Percentiles rank a stretch among this genome's conserved stretches.
Evolutionary conservation across 331 rosid genomes (phyloP).

Genomic region (Telfairia occidentalis): DNA sequence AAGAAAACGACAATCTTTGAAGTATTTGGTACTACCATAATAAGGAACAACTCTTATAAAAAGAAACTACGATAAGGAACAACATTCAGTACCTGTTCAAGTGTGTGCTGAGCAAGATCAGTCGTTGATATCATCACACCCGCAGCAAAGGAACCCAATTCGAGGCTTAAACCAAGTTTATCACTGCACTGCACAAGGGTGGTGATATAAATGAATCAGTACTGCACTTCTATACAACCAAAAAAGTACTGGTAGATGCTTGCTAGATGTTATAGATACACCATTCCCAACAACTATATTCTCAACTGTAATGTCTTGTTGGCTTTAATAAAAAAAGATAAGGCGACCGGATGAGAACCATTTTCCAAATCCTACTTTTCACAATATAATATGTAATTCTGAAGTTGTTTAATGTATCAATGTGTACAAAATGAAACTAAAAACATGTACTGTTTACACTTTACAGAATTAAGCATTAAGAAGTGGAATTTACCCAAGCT

Average conservation of each 20-base stretch:
- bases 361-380: not conserved
- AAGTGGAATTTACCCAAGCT: conserved; percentile 64
- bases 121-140: conserved; percentile 97
- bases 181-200: conserved; percentile 82
- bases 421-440: not conserved
- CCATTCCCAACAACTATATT: conserved; percentile 1
- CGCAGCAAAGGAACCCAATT: conserved; percentile 90
- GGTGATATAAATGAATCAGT: conserved; percentile 21
- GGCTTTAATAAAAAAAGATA: not conserved
- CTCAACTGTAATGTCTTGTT: not conserved
- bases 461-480: conserved; percentile 12
- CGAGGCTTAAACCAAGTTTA: conserved; percentile 91
- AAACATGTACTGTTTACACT: not conserved
- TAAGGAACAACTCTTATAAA: too few relatives aligned
- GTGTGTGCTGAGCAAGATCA: conserved; percentile 95
- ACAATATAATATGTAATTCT: not conserved
- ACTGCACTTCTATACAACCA: not conserved
- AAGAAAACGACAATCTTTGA: not conserved
- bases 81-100: conserved; percentile 50
- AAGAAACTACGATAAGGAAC: not conserved
- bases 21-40: not conserved
- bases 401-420: not conserved
- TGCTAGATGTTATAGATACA: not conserved
- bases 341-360: not conserved
- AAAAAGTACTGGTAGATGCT: not conserved